A percentile compares a stretch with the other conserved stretches of the same genome.
Conservation (phyloP, 2,329 filamentous ascomycete genomes). For the Emergomyces pasteurianus region DNA sequence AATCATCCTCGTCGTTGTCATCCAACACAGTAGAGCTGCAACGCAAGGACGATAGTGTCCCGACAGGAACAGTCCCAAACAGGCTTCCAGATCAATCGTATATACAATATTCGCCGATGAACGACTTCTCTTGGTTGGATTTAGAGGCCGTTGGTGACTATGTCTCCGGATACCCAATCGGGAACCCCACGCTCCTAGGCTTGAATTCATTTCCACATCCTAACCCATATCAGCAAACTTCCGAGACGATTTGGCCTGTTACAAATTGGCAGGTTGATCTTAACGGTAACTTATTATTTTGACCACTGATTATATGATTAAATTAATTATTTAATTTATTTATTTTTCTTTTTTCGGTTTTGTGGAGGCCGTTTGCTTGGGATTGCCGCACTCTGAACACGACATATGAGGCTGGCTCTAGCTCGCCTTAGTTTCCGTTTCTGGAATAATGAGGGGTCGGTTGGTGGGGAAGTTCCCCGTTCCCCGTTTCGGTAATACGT, state of each 20-base stretch:
- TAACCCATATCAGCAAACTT: conserved; percentile 17
- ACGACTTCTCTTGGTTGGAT: conserved; percentile 52
- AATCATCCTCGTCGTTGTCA: conserved; percentile 18
- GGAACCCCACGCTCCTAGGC: conserved; percentile 21
- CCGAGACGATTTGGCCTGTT: conserved; percentile 26
- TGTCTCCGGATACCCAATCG: conserved; percentile 35
- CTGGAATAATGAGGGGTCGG: conserved; percentile 1
- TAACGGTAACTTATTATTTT: conserved; percentile 20
- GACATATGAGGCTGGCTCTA: neutral
- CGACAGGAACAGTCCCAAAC: conserved; percentile 17
- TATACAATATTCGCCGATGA: conserved; percentile 35
- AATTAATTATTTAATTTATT: too few relatives aligned
- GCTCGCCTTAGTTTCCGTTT: conserved; percentile 2
- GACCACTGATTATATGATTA: conserved; percentile 1
- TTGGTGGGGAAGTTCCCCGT: neutral
- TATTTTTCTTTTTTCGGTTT: neutral
- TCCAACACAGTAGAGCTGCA: conserved; percentile 11
- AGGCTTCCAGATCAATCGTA: conserved; percentile 26
- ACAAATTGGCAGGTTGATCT: conserved; percentile 30
- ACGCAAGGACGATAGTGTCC: conserved; percentile 10
- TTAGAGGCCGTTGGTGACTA: conserved; percentile 49
- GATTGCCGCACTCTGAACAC: neutral
- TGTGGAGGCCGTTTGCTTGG: neutral
- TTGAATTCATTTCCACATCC: conserved; percentile 25
- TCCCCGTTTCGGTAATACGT: neutral